phyloP scores from a whole-genome alignment of 2,329 filamentous ascomycete genomes.

The Colletotrichum sp. region DNA sequence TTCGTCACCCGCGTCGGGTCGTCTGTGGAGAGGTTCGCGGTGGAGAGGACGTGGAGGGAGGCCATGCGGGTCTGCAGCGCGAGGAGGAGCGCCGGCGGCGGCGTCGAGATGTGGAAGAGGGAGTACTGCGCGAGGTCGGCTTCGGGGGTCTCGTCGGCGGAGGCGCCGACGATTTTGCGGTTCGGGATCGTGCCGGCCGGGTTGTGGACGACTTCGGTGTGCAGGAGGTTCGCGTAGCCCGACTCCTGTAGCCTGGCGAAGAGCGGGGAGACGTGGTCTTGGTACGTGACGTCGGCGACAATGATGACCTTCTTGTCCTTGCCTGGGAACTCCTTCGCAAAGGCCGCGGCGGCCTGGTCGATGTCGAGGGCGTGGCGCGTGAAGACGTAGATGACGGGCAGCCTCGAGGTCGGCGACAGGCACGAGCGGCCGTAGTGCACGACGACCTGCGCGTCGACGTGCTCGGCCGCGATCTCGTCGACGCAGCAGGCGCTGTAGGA shows the following conservation, averaged over 20 bases:
- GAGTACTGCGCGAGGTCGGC: conserved; percentile 68
- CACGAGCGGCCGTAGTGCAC: conserved; percentile 95
- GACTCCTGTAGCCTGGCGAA: conserved; percentile 54
- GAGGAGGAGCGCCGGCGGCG: conserved; percentile 82
- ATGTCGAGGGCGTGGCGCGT: conserved; percentile 75
- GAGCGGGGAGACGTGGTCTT: conserved; percentile 72
- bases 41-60: conserved; percentile 79
- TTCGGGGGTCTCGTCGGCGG: conserved; percentile 26
- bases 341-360: conserved; percentile 58
- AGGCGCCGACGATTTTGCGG: conserved; percentile 60
- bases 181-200: conserved; percentile 86
- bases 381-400: conserved; percentile 92
- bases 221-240: conserved; percentile 75
- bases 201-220: conserved; percentile 77
- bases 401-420: conserved; percentile 83
- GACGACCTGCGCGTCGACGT: conserved; percentile 87
- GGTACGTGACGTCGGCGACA: conserved; percentile 90
- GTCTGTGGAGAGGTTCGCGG: conserved; percentile 57
- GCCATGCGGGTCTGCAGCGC: conserved; percentile 84
- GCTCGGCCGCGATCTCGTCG: conserved; percentile 95
- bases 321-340: conserved; percentile 72
- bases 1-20: conserved; percentile 50
- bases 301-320: conserved; percentile 71
- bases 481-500: conserved; percentile 98
- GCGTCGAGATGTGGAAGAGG: conserved; percentile 84